Evolutionary conservation across 2,329 filamentous ascomycete genomes (phyloP), one percentile per base, ranked within the genome.

Genomic region (Penicillium palitans): DNA sequence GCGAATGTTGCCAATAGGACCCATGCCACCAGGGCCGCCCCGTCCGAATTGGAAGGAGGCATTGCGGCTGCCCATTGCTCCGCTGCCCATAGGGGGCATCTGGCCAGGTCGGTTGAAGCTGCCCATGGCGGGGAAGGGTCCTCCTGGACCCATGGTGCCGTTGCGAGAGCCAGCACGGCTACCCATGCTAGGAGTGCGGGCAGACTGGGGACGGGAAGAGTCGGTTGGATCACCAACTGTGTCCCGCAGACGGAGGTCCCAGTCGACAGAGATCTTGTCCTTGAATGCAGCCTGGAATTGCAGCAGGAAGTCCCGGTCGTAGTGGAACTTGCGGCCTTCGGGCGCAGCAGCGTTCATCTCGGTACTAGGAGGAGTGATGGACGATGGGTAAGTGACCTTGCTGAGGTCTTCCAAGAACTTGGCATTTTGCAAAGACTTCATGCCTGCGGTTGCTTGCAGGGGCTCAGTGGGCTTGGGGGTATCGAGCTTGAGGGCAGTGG

Each of bases 201-300:
- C 74, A 75, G 75, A 87, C 77, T 72, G 87, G 78, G 74, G 84
- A 75, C 76, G 89, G 80, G 78, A 90, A 78, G 86, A 85, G 58
- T 61, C 44, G 12, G 85, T 81, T 58, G 81, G 81, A 64, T 96
- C 93, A 58, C 93, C 93, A 65, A 99, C 76, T 80, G 89, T 83
- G 78, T 90, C 88, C 84, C 93, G 83, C 61, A 99, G 87, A 71
- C 95, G 93, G 65, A 88, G 83, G 72, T 96, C 90, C 86, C 96
- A 99, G 72, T 98, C 93, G 44, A 93, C 77, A 0, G 92, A 96
- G 15, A 95, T 95, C 79, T 97, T 96, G 81, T 99, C 95, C 62
- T 91, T 96, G 79, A 97, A 99, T 21, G 96, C 91, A 68, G 86
- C 86, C 79, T 97, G 91, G 83, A 99, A 99, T 73, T 99, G 95